Percentiles rank a stretch among this genome's conserved stretches.
phyloP scores from a whole-genome alignment of 2,329 filamentous ascomycete genomes.

The Sporothrix brunneoviolacea region DNA sequence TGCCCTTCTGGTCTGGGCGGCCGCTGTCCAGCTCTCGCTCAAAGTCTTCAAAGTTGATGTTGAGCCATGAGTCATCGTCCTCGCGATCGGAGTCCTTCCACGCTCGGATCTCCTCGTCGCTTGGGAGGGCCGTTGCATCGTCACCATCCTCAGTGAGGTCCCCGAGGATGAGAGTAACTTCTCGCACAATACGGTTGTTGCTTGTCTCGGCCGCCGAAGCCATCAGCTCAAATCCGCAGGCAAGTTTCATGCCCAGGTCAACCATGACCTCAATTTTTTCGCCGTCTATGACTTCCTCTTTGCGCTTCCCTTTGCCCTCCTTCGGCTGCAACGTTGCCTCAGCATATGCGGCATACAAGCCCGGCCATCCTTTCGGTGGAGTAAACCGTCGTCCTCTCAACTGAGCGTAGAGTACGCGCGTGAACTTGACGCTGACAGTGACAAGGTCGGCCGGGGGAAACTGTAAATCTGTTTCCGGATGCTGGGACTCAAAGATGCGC shows the following conservation, averaged over 20 bases:
- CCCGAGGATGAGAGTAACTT: conserved; percentile 69
- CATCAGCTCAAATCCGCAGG: conserved; percentile 87
- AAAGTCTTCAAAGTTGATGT: conserved; percentile 86
- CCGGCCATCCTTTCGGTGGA: conserved; percentile 49
- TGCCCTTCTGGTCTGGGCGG: not conserved
- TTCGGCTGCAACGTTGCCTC: conserved; percentile 16
- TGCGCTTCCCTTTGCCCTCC: conserved; percentile 15
- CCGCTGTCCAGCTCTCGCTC: conserved; percentile 66
- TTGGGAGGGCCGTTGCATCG: conserved; percentile 50
- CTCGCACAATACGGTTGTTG: conserved; percentile 62
- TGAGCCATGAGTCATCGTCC: conserved; percentile 84
- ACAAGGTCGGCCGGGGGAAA: conserved; percentile 79
- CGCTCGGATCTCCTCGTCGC: conserved; percentile 59
- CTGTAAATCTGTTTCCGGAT: conserved; percentile 27
- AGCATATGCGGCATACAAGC: conserved; percentile 25
- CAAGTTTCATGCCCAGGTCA: conserved; percentile 81
- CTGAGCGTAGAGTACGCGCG: conserved; percentile 84
- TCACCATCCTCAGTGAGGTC: conserved; percentile 69
- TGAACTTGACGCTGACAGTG: conserved; percentile 72
- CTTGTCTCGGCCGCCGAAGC: conserved; percentile 59
- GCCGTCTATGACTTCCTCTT: not conserved
- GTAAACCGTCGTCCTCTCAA: conserved; percentile 78
- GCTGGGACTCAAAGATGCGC: conserved; percentile 42
- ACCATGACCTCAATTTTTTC: conserved; percentile 32
- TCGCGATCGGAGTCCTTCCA: conserved; percentile 61